These are phyloP conservation scores for Cephalotrichum gorgonifer DNA, from an alignment of 2,329 filamentous ascomycete species.

Conservation along the genomic window DNA sequence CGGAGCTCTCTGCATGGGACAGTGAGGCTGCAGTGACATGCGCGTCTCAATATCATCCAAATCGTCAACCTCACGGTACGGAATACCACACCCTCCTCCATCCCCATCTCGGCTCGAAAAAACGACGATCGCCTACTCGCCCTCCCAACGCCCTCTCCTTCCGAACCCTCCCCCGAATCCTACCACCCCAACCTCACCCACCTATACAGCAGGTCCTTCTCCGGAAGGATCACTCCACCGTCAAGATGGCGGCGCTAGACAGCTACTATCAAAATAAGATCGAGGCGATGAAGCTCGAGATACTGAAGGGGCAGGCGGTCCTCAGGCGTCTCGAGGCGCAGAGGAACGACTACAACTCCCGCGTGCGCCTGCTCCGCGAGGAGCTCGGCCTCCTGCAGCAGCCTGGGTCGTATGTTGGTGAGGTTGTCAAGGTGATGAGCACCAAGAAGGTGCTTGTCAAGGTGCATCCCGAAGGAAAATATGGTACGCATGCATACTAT, in stretches of 20 bases:
- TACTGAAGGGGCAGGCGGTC: slow-evolving; percentile 95
- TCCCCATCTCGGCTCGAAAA: neutral
- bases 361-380: slow-evolving; percentile 87
- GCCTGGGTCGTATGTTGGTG: slow-evolving; percentile 93
- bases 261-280: slow-evolving; percentile 99
- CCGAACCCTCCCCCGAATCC: neutral
- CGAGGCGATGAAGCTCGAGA: slow-evolving; percentile 99
- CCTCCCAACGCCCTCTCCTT: neutral
- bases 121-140: neutral
- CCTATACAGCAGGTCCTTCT: neutral
- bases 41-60: neutral
- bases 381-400: slow-evolving; percentile 94
- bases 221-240: neutral
- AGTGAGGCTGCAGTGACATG: slow-evolving; percentile 3
- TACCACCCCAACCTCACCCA: neutral
- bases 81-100: neutral
- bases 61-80: neutral
- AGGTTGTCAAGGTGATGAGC: slow-evolving; percentile 99
- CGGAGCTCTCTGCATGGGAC: neutral
- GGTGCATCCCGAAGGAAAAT: slow-evolving; percentile 99
- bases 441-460: slow-evolving; percentile 99
- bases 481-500: too few species aligned
- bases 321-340: slow-evolving; percentile 92
- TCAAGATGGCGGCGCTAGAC: slow-evolving; percentile 78
- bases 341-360: slow-evolving; percentile 98